phyloP scores from a whole-genome alignment of 257 asterid species.

The Fraxinus excelsior region DNA sequence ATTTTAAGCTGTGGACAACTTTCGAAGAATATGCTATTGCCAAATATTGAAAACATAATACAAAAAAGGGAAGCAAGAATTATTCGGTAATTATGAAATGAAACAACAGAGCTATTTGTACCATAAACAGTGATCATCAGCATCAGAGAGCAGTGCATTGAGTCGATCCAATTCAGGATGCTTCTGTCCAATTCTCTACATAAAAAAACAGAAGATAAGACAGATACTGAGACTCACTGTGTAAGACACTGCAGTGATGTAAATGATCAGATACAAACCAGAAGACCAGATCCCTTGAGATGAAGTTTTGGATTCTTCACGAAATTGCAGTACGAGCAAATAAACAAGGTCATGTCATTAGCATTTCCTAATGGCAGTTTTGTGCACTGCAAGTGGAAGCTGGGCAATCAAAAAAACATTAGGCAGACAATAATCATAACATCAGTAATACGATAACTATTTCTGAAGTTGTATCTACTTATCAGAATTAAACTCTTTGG shows the following conservation, averaged over 20 bases:
- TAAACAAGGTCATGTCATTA: constrained; percentile 21
- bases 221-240: background rate
- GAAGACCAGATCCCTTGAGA: constrained; percentile 45
- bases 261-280: constrained; percentile 49
- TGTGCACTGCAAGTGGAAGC: constrained; percentile 67
- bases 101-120: constrained; percentile 34
- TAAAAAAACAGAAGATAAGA: constrained; percentile 33
- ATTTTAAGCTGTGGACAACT: background rate
- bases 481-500: background rate
- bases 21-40: background rate
- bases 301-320: constrained; percentile 51
- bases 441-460: constrained; percentile 1
- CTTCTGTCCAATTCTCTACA: constrained; percentile 65
- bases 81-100: background rate
- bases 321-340: constrained; percentile 66
- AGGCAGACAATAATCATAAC: constrained; percentile 15
- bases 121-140: constrained; percentile 71
- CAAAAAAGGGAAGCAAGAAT: background rate
- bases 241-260: constrained; percentile 14
- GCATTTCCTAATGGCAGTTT: constrained; percentile 42
- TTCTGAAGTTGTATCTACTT: constrained; percentile 5
- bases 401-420: constrained; percentile 37
- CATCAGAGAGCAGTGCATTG: constrained; percentile 53
- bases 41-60: constrained; percentile 5
- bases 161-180: constrained; percentile 56